These are phyloP conservation scores for Pythium brassicae DNA, from an alignment of 352 stramenopile species.

Conservation along the genomic window DNA sequence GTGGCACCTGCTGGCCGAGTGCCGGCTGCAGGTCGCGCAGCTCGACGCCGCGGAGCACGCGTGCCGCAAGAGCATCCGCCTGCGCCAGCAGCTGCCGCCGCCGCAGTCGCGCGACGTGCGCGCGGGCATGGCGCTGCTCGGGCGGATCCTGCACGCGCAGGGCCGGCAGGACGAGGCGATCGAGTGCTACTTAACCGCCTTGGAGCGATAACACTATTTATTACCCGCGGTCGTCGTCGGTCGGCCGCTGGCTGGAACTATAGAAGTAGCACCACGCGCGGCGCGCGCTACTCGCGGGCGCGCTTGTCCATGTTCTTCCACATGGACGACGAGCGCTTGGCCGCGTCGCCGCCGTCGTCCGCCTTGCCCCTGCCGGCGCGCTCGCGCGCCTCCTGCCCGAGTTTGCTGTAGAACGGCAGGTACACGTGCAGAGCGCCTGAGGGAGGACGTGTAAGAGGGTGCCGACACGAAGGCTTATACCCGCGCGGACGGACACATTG, in stretches of 20 bases:
- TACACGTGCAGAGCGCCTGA: slow-evolving; percentile 28
- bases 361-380: slow-evolving; percentile 14
- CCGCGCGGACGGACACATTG: too few relatives aligned
- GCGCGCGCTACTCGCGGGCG: slow-evolving; percentile 6
- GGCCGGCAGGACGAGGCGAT: slow-evolving; percentile 47
- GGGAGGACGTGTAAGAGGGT: background rate
- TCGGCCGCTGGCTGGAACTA: too few relatives aligned
- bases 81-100: slow-evolving; percentile 20
- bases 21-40: slow-evolving; percentile 41
- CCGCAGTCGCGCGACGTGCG: slow-evolving; percentile 14
- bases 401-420: slow-evolving; percentile 34
- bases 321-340: slow-evolving; percentile 27
- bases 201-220: slow-evolving; percentile 34
- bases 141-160: slow-evolving; percentile 45
- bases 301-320: slow-evolving; percentile 42
- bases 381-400: slow-evolving; percentile 26
- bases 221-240: too few relatives aligned
- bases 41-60: slow-evolving; percentile 44
- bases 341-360: slow-evolving; percentile 4
- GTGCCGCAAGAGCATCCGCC: slow-evolving; percentile 45
- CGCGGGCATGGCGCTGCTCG: slow-evolving; percentile 35
- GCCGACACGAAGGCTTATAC: too few relatives aligned
- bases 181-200: slow-evolving; percentile 60
- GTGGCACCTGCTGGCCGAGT: slow-evolving; percentile 56
- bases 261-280: too few relatives aligned